Percentiles rank a stretch among this genome's conserved stretches.
Evolutionary conservation across 2,329 filamentous ascomycete genomes (phyloP).

Genomic region (Hypomyces perniciosus): DNA sequence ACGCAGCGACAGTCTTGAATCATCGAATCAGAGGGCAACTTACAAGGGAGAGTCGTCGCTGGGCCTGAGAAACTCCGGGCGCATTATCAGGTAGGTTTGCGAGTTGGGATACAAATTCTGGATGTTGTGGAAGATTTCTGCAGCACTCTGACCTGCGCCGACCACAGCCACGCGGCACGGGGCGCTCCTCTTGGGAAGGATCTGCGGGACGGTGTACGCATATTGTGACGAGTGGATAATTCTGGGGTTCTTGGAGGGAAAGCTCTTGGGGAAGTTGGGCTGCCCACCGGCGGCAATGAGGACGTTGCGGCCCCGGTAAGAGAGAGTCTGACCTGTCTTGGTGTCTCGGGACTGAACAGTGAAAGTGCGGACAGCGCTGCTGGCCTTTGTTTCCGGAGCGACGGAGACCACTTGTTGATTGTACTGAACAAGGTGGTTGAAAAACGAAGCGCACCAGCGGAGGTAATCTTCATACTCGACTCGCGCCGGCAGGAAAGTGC

Average conservation of each 20-base stretch:
- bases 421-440: slow-evolving; percentile 68
- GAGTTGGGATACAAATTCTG: slow-evolving; percentile 77
- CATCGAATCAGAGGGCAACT: slow-evolving; percentile 26
- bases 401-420: slow-evolving; percentile 70
- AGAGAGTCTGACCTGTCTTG: slow-evolving; percentile 47
- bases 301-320: slow-evolving; percentile 59
- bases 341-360: slow-evolving; percentile 59
- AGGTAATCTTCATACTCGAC: slow-evolving; percentile 95
- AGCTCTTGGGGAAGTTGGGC: slow-evolving; percentile 62
- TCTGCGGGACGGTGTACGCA: slow-evolving; percentile 54
- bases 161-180: slow-evolving; percentile 76
- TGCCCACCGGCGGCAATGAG: slow-evolving; percentile 53
- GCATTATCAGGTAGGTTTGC: slow-evolving; percentile 71
- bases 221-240: slow-evolving; percentile 90
- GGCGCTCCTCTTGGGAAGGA: slow-evolving; percentile 50
- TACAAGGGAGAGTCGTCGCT: slow-evolving; percentile 96
- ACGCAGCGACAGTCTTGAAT: no score
- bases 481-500: slow-evolving; percentile 80
- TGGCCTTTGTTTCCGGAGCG: slow-evolving; percentile 42
- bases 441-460: slow-evolving; percentile 81
- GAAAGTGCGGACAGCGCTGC: slow-evolving; percentile 56
- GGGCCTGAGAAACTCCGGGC: slow-evolving; percentile 74
- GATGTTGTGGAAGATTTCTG: slow-evolving; percentile 91
- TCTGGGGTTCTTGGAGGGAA: slow-evolving; percentile 63
- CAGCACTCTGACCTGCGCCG: slow-evolving; percentile 85